Evolutionary conservation across 106 monocot genomes (phyloP).

Genomic region (Dactylorhiza incarnata): DNA sequence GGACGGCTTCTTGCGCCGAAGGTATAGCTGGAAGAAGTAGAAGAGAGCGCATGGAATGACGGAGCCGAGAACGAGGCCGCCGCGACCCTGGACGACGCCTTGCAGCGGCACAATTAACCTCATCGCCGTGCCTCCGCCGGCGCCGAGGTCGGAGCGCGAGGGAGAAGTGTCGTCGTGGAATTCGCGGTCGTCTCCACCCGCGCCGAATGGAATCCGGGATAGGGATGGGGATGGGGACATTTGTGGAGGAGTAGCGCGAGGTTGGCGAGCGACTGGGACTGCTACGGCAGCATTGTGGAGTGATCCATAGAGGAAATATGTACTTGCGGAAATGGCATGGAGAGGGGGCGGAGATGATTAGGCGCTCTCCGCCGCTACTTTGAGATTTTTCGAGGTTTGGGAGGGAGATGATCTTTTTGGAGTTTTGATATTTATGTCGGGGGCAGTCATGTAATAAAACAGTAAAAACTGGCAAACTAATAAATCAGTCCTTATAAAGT

Average conservation of each 20-base stretch:
- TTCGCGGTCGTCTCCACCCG: not conserved
- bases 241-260: not conserved
- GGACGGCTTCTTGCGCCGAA: slow-evolving; percentile 40
- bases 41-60: slow-evolving; percentile 89
- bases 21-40: slow-evolving; percentile 88
- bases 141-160: not conserved
- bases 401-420: not conserved
- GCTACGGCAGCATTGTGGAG: not conserved
- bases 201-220: not conserved
- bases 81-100: slow-evolving; percentile 78
- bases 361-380: not conserved
- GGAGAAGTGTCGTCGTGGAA: not conserved
- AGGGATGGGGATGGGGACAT: not conserved
- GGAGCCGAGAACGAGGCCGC: slow-evolving; percentile 89
- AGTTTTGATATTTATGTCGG: not conserved
- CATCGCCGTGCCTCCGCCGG: slow-evolving; percentile 41
- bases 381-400: too few relatives aligned
- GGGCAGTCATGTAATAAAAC: not conserved
- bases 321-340: not conserved
- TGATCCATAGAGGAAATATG: too few relatives aligned
- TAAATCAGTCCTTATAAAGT: too few relatives aligned
- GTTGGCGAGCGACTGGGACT: not conserved
- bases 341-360: not conserved
- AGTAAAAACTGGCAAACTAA: not conserved
- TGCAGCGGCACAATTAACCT: slow-evolving; percentile 81